Evolutionary conservation across 139 green algal genomes (phyloP).

Genomic region (Chlorella ohadii): DNA sequence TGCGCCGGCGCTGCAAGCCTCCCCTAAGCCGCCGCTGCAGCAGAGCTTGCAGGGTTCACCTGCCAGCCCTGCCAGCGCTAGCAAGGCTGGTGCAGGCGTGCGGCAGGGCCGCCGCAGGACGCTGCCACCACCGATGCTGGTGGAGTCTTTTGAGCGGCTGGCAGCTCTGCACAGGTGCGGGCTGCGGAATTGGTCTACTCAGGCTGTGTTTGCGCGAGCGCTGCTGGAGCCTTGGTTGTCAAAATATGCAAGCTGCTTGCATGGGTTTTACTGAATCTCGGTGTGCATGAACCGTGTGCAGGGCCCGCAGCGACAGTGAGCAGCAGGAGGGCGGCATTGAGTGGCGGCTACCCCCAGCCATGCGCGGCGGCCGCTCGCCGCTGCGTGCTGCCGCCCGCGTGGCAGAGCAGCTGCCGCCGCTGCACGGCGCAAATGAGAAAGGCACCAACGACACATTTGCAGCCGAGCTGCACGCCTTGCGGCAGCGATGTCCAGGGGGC

Average conservation of each 20-base stretch:
- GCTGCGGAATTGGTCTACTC: neutral
- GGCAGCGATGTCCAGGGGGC: neutral
- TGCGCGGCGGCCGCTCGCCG: neutral
- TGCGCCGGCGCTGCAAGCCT: neutral
- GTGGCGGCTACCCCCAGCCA: constrained; percentile 1
- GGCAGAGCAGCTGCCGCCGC: neutral
- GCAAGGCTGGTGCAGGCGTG: neutral
- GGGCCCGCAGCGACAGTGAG: constrained; percentile 18
- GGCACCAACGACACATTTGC: neutral
- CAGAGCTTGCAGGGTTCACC: neutral
- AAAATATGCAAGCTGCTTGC: neutral
- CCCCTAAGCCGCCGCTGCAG: neutral
- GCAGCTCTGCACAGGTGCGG: constrained; percentile 1
- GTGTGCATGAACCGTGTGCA: too few species aligned
- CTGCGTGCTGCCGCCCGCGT: neutral
- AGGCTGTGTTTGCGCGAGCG: neutral
- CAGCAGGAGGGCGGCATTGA: neutral
- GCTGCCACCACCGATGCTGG: neutral
- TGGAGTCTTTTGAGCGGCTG: constrained; percentile 10
- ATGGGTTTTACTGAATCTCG: too few species aligned
- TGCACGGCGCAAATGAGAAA: neutral
- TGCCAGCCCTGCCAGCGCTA: too few species aligned
- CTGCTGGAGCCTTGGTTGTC: neutral
- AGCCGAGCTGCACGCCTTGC: neutral
- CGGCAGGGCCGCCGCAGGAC: neutral